These are phyloP conservation scores for Pichia norvegensis DNA, from an alignment of 1,139 yeast genomes.

Conservation along the genomic window DNA sequence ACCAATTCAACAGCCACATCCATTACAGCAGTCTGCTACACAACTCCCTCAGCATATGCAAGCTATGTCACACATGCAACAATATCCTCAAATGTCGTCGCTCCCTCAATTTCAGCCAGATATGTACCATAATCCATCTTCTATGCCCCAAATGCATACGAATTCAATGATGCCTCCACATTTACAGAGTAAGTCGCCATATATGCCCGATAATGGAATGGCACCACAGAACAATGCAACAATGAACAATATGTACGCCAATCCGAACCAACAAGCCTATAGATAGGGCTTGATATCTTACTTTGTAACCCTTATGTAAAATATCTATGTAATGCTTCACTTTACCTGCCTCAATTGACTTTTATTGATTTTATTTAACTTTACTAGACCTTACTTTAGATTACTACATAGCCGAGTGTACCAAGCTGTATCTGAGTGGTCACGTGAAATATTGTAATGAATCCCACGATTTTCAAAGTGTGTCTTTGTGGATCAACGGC, in stretches of 20 bases:
- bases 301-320: no score
- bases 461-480: no score
- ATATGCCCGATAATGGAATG: neutral
- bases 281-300: no score
- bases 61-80: slow-evolving; percentile 11
- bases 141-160: neutral
- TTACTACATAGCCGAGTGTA: no score
- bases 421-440: no score
- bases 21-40: neutral
- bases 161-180: neutral
- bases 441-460: no score
- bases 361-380: no score
- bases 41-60: slow-evolving; percentile 14
- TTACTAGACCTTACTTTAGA: no score
- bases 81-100: slow-evolving; percentile 15
- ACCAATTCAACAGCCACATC: slow-evolving; percentile 6
- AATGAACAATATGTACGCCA: neutral
- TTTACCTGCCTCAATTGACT: no score
- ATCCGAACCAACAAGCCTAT: neutral
- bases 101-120: slow-evolving; percentile 9
- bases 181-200: neutral
- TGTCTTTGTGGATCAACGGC: no score
- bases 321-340: no score
- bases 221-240: neutral
- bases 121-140: slow-evolving; percentile 1